Conservation (phyloP, 2,329 filamentous ascomycete genomes). For the Polychaeton citri region DNA sequence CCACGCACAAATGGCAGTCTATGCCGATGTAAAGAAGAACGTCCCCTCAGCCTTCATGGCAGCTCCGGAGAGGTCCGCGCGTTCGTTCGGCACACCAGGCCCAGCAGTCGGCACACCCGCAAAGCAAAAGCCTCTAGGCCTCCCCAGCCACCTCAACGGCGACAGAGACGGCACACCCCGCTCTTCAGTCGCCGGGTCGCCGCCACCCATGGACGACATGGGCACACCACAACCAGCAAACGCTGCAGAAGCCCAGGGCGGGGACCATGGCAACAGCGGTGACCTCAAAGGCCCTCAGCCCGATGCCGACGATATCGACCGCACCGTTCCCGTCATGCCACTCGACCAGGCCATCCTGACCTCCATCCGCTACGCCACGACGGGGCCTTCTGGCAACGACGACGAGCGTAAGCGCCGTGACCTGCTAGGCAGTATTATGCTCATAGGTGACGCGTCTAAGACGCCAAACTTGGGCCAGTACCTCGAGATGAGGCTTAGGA, state of each 20-base stretch:
- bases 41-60: constrained; percentile 27
- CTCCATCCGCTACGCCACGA: constrained; percentile 70
- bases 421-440: constrained; percentile 79
- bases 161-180: constrained; percentile 64
- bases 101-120: constrained; percentile 10
- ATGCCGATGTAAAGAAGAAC: constrained; percentile 36
- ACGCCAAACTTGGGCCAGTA: constrained; percentile 66
- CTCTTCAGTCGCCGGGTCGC: constrained; percentile 77
- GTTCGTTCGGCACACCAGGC: constrained; percentile 19
- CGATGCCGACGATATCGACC: constrained; percentile 57
- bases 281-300: constrained; percentile 31
- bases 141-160: constrained; percentile 51
- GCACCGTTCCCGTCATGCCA: constrained; percentile 66
- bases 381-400: constrained; percentile 1
- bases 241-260: constrained; percentile 20
- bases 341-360: constrained; percentile 84
- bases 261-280: constrained; percentile 25
- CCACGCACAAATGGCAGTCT: constrained; percentile 60
- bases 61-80: constrained; percentile 28
- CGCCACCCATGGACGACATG: constrained; percentile 57
- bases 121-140: constrained; percentile 40
- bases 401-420: constrained; percentile 92
- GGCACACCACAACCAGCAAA: constrained; percentile 49
- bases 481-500: constrained; percentile 69
- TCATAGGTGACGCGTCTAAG: constrained; percentile 74